These are phyloP conservation scores for Corinectria fuckeliana DNA, from an alignment of 2,329 filamentous ascomycete species.

Conservation along the genomic window DNA sequence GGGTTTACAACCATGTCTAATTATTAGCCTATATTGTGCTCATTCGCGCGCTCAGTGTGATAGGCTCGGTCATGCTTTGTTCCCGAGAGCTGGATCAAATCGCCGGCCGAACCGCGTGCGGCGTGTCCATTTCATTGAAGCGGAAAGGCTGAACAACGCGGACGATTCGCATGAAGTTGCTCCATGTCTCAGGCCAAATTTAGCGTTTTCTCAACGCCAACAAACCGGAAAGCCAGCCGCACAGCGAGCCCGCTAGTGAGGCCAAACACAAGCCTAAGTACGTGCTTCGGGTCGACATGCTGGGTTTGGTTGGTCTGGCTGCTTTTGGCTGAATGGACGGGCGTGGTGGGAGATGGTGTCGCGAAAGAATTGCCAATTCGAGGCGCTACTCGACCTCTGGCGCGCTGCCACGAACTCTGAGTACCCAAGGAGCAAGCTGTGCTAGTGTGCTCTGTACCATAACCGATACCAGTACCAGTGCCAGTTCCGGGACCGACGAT, in stretches of 20 bases:
- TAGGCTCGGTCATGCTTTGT: background rate
- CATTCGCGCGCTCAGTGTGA: background rate
- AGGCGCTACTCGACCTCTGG: conserved; percentile 1
- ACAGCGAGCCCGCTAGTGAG: conserved; percentile 13
- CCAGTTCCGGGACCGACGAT: background rate
- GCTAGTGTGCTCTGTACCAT: background rate
- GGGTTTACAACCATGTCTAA: background rate
- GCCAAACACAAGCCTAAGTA: conserved; percentile 4
- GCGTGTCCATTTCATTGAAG: background rate
- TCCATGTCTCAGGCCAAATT: conserved; percentile 27
- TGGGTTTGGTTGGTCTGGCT: background rate
- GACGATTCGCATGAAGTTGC: conserved; percentile 9
- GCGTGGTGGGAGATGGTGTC: background rate
- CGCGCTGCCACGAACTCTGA: conserved; percentile 3
- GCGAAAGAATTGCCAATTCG: conserved; percentile 7
- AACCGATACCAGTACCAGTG: too few species aligned
- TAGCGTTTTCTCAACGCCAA: conserved; percentile 22
- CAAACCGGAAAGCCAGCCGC: conserved; percentile 20
- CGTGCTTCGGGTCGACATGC: conserved; percentile 12
- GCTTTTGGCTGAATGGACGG: background rate
- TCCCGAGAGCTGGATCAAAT: background rate
- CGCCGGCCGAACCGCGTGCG: conserved; percentile 9
- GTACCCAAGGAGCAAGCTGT: background rate
- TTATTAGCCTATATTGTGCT: background rate
- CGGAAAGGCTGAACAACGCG: conserved; percentile 9